A percentile compares a stretch with the other conserved stretches of the same genome.
Evolutionary conservation across 2,329 filamentous ascomycete genomes (phyloP).

Genomic region (Penicillium sp.): DNA sequence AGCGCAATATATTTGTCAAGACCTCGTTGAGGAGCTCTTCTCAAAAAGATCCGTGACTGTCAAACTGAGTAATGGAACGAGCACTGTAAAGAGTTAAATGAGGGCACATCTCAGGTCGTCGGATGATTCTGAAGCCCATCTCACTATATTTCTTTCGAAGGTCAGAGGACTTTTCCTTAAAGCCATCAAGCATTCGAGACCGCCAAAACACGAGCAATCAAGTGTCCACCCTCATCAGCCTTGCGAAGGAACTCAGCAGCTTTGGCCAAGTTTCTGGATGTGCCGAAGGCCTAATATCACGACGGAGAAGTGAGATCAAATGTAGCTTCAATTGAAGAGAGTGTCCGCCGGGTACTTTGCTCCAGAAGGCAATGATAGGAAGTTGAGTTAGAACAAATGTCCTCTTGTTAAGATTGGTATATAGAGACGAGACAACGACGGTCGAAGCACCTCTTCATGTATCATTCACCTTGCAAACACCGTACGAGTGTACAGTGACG

Average conservation of each 20-base stretch:
- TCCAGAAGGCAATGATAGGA: conserved; percentile 9
- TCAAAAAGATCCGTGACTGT: conserved; percentile 1
- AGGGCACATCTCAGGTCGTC: background rate
- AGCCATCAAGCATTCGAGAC: conserved; percentile 3
- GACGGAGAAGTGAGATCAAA: conserved; percentile 9
- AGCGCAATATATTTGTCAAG: background rate
- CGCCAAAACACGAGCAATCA: conserved; percentile 7
- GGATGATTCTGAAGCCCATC: background rate
- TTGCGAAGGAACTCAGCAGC: conserved; percentile 4
- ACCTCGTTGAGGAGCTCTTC: background rate
- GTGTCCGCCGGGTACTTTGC: conserved; percentile 4
- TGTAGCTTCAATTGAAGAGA: conserved; percentile 10
- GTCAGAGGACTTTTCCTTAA: background rate
- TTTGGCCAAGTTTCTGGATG: conserved; percentile 5
- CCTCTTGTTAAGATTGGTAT: conserved; percentile 2
- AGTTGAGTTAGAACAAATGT: conserved; percentile 7
- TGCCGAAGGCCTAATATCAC: conserved; percentile 10
- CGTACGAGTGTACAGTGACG: background rate
- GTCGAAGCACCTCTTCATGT: background rate
- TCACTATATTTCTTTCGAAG: background rate
- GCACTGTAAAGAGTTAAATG: background rate
- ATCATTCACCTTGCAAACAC: background rate
- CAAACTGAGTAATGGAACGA: background rate
- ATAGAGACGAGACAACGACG: conserved; percentile 4
- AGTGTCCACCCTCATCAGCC: conserved; percentile 3